A percentile compares a stretch with the other conserved stretches of the same genome.
phyloP scores from a whole-genome alignment of 164 flowering plant species.

The Houttuynia cordata region DNA sequence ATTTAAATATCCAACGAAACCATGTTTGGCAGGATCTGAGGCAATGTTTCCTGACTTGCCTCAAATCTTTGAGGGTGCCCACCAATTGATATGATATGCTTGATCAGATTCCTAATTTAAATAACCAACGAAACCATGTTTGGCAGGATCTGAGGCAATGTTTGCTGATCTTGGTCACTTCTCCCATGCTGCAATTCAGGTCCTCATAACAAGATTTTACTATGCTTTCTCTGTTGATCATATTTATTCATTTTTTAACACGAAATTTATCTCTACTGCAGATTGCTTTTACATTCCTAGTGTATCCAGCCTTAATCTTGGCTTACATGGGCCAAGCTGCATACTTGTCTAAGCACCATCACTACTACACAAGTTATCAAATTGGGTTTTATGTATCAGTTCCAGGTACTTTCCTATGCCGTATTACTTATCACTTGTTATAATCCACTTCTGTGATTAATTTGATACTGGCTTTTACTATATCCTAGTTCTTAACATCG shows the following conservation, averaged over 20 bases:
- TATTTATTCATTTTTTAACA: neutral
- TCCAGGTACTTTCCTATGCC: slow-evolving; percentile 41
- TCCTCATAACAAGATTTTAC: slow-evolving; percentile 3
- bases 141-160: slow-evolving; percentile 64
- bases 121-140: too few species aligned
- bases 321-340: slow-evolving; percentile 99
- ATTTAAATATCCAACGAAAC: too few species aligned
- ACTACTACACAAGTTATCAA: slow-evolving; percentile 21
- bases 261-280: slow-evolving; percentile 20
- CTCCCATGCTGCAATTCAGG: slow-evolving; percentile 49
- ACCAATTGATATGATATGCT: too few species aligned
- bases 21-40: slow-evolving; percentile 42
- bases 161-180: slow-evolving; percentile 67
- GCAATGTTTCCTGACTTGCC: slow-evolving; percentile 64
- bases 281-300: slow-evolving; percentile 83
- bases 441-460: neutral
- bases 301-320: slow-evolving; percentile 82
- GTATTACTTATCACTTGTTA: neutral
- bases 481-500: too few species aligned
- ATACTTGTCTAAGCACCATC: slow-evolving; percentile 68
- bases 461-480: neutral
- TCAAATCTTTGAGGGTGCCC: too few species aligned
- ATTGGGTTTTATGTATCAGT: slow-evolving; percentile 79
- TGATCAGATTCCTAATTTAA: too few species aligned
- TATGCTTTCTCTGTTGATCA: neutral